Evolutionary conservation across 2,329 filamentous ascomycete species (phyloP).

Genomic region (Albifimbria verrucaria): DNA sequence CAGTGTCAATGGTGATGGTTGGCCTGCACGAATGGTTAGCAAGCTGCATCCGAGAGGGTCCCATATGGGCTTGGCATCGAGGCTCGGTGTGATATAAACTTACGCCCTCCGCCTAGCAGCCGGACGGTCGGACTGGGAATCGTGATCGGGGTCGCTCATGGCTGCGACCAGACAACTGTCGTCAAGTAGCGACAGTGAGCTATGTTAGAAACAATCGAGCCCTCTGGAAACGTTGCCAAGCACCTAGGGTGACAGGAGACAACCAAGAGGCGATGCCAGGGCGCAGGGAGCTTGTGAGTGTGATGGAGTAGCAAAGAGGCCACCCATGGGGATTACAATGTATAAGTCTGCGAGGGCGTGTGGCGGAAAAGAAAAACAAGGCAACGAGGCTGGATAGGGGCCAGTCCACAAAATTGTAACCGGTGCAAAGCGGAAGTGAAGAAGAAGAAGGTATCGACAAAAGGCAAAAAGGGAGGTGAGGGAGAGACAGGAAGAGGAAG

Average conservation of each 20-base stretch:
- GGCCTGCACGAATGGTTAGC: too few relatives aligned
- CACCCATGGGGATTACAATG: not conserved
- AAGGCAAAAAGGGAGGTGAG: not conserved
- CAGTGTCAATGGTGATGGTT: constrained; percentile 54
- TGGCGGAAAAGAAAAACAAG: not conserved
- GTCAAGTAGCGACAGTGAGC: not conserved
- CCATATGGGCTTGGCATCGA: constrained; percentile 12
- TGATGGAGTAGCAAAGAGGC: not conserved
- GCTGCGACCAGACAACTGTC: not conserved
- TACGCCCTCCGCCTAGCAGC: not conserved
- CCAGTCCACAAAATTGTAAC: not conserved
- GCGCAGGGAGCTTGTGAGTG: not conserved
- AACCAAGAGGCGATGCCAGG: not conserved
- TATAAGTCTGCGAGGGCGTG: not conserved
- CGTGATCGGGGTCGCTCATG: not conserved
- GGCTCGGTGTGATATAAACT: constrained; percentile 8
- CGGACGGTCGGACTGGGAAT: not conserved
- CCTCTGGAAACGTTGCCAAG: too few relatives aligned
- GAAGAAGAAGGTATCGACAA: not conserved
- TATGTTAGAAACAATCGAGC: too few relatives aligned
- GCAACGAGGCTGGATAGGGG: not conserved
- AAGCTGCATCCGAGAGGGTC: too few relatives aligned
- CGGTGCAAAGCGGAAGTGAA: not conserved
- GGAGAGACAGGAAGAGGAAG: not conserved
- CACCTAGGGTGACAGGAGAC: too few relatives aligned